Evolutionary conservation across 371 early-diverging fungal genomes (phyloP).

Genomic region (Mortierella sp.): DNA sequence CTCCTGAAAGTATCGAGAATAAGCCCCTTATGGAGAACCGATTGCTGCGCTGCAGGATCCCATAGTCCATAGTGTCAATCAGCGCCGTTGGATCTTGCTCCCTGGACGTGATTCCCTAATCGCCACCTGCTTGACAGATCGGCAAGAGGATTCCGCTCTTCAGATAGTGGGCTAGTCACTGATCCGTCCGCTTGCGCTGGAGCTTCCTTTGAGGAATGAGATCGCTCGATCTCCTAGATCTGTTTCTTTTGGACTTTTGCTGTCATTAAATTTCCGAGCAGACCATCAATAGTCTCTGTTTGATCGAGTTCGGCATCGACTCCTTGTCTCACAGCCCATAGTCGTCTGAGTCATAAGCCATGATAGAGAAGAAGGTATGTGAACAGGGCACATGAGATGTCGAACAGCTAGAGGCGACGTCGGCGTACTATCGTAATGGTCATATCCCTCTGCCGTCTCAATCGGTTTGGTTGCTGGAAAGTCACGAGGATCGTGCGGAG

Average conservation of each 20-base stretch:
- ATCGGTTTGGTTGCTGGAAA: conserved; percentile 4
- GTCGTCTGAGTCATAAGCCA: neutral
- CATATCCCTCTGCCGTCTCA: conserved; percentile 2
- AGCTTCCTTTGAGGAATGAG: conserved; percentile 7
- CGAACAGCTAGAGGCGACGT: conserved; percentile 1
- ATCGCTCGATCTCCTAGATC: conserved; percentile 31
- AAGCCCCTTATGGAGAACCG: conserved; percentile 31
- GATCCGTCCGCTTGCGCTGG: neutral
- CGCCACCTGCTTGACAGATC: conserved; percentile 47
- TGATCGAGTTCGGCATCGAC: conserved; percentile 31
- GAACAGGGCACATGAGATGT: conserved; percentile 13
- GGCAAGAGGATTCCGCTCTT: conserved; percentile 15
- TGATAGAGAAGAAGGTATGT: conserved; percentile 14
- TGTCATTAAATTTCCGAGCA: conserved; percentile 40
- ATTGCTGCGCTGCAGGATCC: no score
- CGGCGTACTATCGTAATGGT: neutral
- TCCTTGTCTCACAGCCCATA: conserved; percentile 4
- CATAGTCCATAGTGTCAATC: no score
- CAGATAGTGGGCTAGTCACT: neutral
- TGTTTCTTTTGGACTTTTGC: conserved; percentile 51
- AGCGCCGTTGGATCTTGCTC: no score
- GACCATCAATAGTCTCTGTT: conserved; percentile 46
- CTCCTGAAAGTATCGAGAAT: conserved; percentile 41
- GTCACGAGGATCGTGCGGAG: conserved; percentile 13
- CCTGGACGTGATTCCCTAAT: no score